Percentiles rank a stretch among this genome's conserved stretches.
phyloP scores from a whole-genome alignment of 352 stramenopile species.

The Saprolegnia parasitica region DNA sequence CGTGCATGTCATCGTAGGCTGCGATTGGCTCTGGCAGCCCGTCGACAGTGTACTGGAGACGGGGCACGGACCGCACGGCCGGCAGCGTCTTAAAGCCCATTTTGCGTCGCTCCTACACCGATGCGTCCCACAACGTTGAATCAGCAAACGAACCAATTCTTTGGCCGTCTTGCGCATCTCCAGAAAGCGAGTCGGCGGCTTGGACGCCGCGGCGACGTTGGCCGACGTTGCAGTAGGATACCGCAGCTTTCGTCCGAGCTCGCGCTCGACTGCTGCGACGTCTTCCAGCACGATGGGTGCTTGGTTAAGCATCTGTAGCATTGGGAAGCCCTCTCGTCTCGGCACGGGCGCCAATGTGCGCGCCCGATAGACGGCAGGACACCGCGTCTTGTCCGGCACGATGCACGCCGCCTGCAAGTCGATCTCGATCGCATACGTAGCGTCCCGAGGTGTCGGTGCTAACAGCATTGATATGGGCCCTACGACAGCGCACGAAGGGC shows the following conservation, averaged over 20 bases:
- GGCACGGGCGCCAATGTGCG: slow-evolving; percentile 34
- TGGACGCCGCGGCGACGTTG: neutral
- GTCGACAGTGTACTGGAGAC: slow-evolving; percentile 18
- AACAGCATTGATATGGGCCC: neutral
- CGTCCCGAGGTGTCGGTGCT: neutral
- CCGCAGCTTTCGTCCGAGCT: slow-evolving; percentile 42
- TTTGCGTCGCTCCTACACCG: slow-evolving; percentile 2
- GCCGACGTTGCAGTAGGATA: slow-evolving; percentile 37
- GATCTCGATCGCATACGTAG: neutral
- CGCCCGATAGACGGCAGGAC: neutral
- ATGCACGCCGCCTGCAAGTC: neutral
- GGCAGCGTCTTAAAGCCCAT: slow-evolving; percentile 7
- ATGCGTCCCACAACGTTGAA: neutral
- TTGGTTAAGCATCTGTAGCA: slow-evolving; percentile 58
- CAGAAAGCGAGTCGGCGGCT: neutral
- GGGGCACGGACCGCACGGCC: neutral
- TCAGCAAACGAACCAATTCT: slow-evolving; percentile 14
- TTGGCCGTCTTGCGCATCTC: slow-evolving; percentile 6
- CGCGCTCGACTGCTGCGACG: slow-evolving; percentile 42
- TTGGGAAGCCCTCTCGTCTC: slow-evolving; percentile 48
- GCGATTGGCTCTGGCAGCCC: neutral
- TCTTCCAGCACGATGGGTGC: slow-evolving; percentile 59
- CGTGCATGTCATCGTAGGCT: neutral
- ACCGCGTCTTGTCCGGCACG: neutral
- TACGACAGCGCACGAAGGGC: neutral